Percentiles rank a stretch among this genome's conserved stretches.
These are phyloP conservation scores for Pelargonium fulgidum DNA, from an alignment of 441 rosid species.

Conservation along the genomic window DNA sequence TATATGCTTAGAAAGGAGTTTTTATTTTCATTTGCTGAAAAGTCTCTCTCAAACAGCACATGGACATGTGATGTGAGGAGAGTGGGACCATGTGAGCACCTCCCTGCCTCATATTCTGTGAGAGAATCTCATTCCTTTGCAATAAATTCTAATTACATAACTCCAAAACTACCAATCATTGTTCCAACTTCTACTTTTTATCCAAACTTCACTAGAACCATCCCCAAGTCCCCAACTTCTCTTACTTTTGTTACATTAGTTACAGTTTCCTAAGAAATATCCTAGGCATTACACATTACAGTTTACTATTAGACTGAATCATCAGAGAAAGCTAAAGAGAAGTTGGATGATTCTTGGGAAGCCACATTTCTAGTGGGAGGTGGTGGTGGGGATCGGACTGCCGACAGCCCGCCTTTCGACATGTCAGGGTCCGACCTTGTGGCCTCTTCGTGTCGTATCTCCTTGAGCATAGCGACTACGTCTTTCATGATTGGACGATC, in stretches of 20 bases:
- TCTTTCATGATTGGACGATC: constrained; percentile 90
- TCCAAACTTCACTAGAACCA: background rate
- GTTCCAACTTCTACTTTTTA: constrained; percentile 24
- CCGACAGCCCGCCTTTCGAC: constrained; percentile 29
- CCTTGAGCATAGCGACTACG: constrained; percentile 87
- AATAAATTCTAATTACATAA: constrained; percentile 36
- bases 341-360: constrained; percentile 60
- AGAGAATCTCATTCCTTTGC: constrained; percentile 32
- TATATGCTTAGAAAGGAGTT: constrained; percentile 11
- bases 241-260: constrained; percentile 14
- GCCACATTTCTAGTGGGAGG: constrained; percentile 32
- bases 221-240: constrained; percentile 18
- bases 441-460: constrained; percentile 54
- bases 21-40: constrained; percentile 30
- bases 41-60: constrained; percentile 76
- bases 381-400: constrained; percentile 27
- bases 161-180: constrained; percentile 34
- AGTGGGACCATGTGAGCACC: constrained; percentile 66
- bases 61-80: constrained; percentile 51
- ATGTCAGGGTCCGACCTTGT: constrained; percentile 41
- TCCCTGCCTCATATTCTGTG: constrained; percentile 7
- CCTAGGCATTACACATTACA: background rate
- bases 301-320: constrained; percentile 37
- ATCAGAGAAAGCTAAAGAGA: constrained; percentile 70
- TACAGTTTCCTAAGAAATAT: background rate